These are phyloP conservation scores for Carex scoparia DNA, from an alignment of 176 grass and related monocot genomes.

Conservation along the genomic window DNA sequence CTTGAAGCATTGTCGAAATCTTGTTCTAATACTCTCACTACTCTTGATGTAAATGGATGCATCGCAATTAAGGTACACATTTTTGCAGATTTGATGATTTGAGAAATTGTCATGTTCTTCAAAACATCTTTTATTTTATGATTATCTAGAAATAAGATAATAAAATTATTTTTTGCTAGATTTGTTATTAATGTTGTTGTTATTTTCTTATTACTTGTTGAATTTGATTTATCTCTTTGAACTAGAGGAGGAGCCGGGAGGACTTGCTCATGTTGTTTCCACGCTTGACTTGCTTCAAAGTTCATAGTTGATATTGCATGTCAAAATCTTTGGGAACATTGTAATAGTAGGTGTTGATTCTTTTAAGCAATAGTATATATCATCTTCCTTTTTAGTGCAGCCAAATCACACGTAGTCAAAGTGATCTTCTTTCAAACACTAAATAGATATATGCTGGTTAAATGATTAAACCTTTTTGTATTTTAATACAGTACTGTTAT, in stretches of 20 bases:
- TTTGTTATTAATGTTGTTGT: not conserved
- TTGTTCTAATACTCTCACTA: constrained; percentile 56
- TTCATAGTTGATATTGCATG: constrained; percentile 50
- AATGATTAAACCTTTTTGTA: not conserved
- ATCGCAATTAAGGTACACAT: constrained; percentile 64
- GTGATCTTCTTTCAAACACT: not conserved
- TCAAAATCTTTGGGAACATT: not conserved
- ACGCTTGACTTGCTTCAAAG: constrained; percentile 64
- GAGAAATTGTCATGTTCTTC: not conserved
- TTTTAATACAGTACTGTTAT: not conserved
- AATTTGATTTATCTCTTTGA: constrained; percentile 23
- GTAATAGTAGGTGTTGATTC: not conserved
- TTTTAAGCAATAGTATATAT: not conserved
- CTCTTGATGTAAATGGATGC: constrained; percentile 92
- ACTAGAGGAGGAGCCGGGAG: constrained; percentile 55
- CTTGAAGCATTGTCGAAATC: constrained; percentile 64
- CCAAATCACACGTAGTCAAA: not conserved
- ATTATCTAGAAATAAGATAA: not conserved
- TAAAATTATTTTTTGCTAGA: not conserved
- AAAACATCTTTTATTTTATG: not conserved
- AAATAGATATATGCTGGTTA: not conserved
- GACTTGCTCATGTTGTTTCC: constrained; percentile 65
- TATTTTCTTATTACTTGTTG: not conserved
- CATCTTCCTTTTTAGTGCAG: not conserved
- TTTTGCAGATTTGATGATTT: not conserved